phyloP scores from a whole-genome alignment of 2,329 filamentous ascomycete genomes.

The Trichoderma sp. region DNA sequence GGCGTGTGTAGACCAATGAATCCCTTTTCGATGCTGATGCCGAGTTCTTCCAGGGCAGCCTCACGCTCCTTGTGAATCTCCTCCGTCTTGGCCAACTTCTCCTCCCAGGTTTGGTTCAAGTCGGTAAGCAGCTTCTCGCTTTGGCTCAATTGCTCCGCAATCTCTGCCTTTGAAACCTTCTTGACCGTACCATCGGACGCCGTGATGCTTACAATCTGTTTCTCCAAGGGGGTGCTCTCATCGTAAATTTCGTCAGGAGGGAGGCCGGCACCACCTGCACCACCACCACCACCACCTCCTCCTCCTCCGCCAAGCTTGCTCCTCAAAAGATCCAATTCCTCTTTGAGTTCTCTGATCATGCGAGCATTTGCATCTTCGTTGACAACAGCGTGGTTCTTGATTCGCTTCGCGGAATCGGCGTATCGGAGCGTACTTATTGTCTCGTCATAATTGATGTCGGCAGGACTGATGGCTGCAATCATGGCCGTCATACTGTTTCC shows the following conservation, averaged over 20 bases:
- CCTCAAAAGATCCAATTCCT: conserved; percentile 82
- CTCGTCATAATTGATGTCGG: conserved; percentile 99
- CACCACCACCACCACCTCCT: conserved; percentile 50
- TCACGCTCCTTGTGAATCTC: conserved; percentile 98
- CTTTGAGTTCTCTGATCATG: conserved; percentile 98
- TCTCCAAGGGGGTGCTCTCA: conserved; percentile 86
- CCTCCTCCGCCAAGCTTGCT: conserved; percentile 76
- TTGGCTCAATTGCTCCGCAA: conserved; percentile 92
- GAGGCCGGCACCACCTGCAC: conserved; percentile 44
- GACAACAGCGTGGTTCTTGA: conserved; percentile 99
- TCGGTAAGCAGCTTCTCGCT: conserved; percentile 96
- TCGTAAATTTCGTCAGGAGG: conserved; percentile 82
- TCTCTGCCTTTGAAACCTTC: conserved; percentile 97
- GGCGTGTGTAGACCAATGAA: conserved; percentile 94
- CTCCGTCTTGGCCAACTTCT: conserved; percentile 93
- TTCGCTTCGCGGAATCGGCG: conserved; percentile 95
- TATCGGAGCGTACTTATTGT: conserved; percentile 94
- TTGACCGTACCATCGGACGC: conserved; percentile 82
- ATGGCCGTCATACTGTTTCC: conserved; percentile 99
- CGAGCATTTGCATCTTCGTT: conserved; percentile 98
- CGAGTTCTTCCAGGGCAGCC: conserved; percentile 89
- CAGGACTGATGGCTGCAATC: conserved; percentile 98
- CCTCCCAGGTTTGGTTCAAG: conserved; percentile 98
- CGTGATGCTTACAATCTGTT: conserved; percentile 96
- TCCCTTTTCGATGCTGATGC: conserved; percentile 98